Evolutionary conservation across 345 rosid genomes (phyloP), one percentile per base, ranked within the genome.

Genomic region (Erodium maritimum): DNA sequence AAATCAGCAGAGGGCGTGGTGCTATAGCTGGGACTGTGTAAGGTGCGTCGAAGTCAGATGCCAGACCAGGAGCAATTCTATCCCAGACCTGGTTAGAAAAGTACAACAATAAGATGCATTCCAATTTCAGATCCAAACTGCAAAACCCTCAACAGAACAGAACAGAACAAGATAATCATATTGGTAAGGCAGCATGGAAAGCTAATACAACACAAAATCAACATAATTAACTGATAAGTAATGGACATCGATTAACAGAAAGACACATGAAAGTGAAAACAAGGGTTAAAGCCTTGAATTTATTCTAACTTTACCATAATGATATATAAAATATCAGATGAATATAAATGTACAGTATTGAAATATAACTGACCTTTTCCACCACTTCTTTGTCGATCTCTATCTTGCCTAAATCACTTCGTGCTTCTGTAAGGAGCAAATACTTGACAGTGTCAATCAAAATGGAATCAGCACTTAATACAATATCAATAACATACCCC

Each of bases 21-120:
- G 89, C 79, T 63, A 83, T 83, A 59, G 79, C 75, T 25, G 88
- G 85, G 61, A 87, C 52, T 6, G 95, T 82, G 71, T 77, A 66
- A 23, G 88, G 91, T 0, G 95, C 67, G 70, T 93, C 94, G 61
- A 93, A 83, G 23, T 66, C 58, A 51, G 88, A 83, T 19, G 91
- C 85, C 68, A 89, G 65, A 62, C 91, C 91, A 57, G 97, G 96
- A 68, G 96, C 95, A 63, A 88, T 89, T 67, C 87, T 81, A 71
- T 83, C 68, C 99, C 96, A 93, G 8, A 89, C 95, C 99, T 91
- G 71, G 24, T 25, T 25, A 25, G 7, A 7, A 25, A 25, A 25
- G 3, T 25, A 25, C 3, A 25, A 25, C 33, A 3, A 25, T 25
- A 25, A 25, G 33, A 25, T 25, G 33, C 4, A 25, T 25, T 25